Conservation (phyloP, 805 yeast genomes). For the Torulaspora delbrueckii region DNA sequence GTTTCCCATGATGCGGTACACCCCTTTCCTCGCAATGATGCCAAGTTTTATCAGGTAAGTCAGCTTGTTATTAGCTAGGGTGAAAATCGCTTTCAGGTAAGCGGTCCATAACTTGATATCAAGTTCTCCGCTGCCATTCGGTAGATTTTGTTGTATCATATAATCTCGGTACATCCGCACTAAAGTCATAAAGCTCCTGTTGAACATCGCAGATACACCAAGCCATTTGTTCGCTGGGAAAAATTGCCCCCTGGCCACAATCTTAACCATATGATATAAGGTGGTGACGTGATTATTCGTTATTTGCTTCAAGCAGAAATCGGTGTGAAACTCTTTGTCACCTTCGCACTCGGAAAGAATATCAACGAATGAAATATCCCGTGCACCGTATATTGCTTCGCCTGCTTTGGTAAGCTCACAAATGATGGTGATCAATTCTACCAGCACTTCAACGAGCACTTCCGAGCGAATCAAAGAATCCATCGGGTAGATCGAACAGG, state of each 20-base stretch:
- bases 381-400: constrained; percentile 37
- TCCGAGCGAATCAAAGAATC: constrained; percentile 73
- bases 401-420: constrained; percentile 51
- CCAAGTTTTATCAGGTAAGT: constrained; percentile 65
- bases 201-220: constrained; percentile 54
- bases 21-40: constrained; percentile 67
- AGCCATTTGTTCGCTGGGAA: constrained; percentile 73
- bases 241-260: constrained; percentile 49
- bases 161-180: constrained; percentile 50
- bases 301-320: constrained; percentile 40
- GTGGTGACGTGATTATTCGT: constrained; percentile 39
- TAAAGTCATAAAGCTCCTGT: constrained; percentile 51
- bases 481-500: constrained; percentile 58
- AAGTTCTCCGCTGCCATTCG: constrained; percentile 20
- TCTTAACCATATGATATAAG: constrained; percentile 46
- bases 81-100: constrained; percentile 53
- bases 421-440: constrained; percentile 64
- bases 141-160: constrained; percentile 48
- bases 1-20: constrained; percentile 57
- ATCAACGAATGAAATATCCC: constrained; percentile 39
- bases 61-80: constrained; percentile 61
- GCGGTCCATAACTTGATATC: constrained; percentile 59
- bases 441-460: constrained; percentile 60
- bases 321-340: constrained; percentile 41
- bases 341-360: constrained; percentile 37